phyloP scores from a whole-genome alignment of 371 early-diverging fungal genomes.

The Mortierella sp. region DNA sequence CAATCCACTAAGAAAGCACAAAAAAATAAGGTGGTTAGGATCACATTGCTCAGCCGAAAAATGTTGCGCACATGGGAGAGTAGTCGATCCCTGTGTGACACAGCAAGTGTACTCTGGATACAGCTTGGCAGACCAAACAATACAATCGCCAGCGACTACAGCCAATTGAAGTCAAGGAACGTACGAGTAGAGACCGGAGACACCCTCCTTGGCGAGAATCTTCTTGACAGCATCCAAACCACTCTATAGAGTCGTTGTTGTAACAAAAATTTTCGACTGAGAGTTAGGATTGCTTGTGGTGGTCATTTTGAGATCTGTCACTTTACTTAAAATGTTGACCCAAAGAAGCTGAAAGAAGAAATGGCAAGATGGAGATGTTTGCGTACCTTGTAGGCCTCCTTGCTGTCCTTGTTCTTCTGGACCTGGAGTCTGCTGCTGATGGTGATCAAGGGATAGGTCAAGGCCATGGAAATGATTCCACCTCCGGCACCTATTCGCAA shows the following conservation, averaged over 20 bases:
- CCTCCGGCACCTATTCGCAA: conserved; percentile 92
- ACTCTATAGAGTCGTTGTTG: conserved; percentile 66
- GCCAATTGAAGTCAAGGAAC: conserved; percentile 28
- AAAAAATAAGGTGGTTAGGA: background rate
- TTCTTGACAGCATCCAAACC: conserved; percentile 85
- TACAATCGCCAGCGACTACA: background rate
- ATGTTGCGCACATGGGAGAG: conserved; percentile 15
- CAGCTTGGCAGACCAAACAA: background rate
- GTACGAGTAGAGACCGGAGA: conserved; percentile 91
- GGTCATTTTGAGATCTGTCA: conserved; percentile 19
- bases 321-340: conserved; percentile 15
- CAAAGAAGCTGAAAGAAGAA: background rate
- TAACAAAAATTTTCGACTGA: background rate
- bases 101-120: background rate
- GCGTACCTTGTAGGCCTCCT: conserved; percentile 74
- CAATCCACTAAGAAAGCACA: conserved; percentile 78
- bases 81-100: background rate
- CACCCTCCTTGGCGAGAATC: conserved; percentile 91
- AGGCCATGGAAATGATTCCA: conserved; percentile 93
- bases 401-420: conserved; percentile 75
- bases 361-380: background rate
- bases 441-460: conserved; percentile 96
- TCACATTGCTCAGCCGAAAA: background rate
- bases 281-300: background rate
- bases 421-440: conserved; percentile 93